These are phyloP conservation scores for Plantago ovata DNA, from an alignment of 257 asterid genomes.

Conservation along the genomic window DNA sequence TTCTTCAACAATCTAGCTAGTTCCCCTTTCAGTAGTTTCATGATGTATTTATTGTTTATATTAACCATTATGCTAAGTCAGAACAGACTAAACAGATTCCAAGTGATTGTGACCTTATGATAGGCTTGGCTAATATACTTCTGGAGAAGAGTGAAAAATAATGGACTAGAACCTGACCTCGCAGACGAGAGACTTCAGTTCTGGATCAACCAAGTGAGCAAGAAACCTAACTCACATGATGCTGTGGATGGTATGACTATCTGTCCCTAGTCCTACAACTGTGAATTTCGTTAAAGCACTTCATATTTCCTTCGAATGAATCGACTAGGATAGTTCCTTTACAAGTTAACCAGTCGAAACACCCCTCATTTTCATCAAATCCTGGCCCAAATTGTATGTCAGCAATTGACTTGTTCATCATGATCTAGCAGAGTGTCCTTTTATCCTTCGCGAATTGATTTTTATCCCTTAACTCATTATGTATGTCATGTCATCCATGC, in stretches of 20 bases:
- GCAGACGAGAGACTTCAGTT: slow-evolving; percentile 69
- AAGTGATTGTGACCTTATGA: not conserved
- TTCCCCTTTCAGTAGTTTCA: too few relatives aligned
- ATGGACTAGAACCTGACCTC: slow-evolving; percentile 68
- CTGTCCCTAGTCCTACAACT: too few relatives aligned
- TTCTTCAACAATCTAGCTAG: not conserved
- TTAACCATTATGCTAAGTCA: too few relatives aligned
- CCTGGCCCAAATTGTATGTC: too few relatives aligned
- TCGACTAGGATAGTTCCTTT: too few relatives aligned
- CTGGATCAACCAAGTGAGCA: slow-evolving; percentile 66
- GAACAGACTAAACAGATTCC: not conserved
- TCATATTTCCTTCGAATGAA: not conserved
- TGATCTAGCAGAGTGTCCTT: not conserved
- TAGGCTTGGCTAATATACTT: slow-evolving; percentile 82
- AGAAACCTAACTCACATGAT: slow-evolving; percentile 56
- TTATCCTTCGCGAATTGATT: not conserved
- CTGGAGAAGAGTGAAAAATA: slow-evolving; percentile 80
- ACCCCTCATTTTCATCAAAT: not conserved
- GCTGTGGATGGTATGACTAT: slow-evolving; percentile 70
- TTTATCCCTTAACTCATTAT: not conserved
- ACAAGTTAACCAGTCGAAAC: not conserved
- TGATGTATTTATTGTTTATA: too few relatives aligned
- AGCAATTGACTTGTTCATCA: not conserved
- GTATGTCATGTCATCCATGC: too few relatives aligned
- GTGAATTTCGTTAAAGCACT: not conserved